These are phyloP conservation scores for Arthrobotrys sphaeroides DNA, from an alignment of 2,329 filamentous ascomycete genomes.

Conservation along the genomic window DNA sequence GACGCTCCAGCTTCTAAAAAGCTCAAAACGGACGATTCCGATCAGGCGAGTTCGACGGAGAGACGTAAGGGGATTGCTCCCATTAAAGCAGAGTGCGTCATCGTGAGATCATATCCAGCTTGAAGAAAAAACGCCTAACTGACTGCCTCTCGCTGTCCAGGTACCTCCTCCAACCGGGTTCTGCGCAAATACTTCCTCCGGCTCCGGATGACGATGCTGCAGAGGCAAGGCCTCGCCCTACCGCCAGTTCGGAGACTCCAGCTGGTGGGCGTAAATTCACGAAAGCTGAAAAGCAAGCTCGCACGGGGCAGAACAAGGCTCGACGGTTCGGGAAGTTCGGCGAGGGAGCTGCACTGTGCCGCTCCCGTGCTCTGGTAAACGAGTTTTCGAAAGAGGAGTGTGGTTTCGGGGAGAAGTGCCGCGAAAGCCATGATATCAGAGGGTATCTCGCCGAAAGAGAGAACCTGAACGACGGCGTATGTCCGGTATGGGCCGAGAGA, in stretches of 20 bases:
- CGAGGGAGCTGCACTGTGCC: slow-evolving; percentile 51
- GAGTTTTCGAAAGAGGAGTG: slow-evolving; percentile 66
- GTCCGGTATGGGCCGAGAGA: slow-evolving; percentile 79
- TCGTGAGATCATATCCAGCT: not conserved
- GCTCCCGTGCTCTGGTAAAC: slow-evolving; percentile 37
- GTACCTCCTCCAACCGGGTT: slow-evolving; percentile 43
- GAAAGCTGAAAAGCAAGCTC: slow-evolving; percentile 51
- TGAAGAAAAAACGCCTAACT: slow-evolving; percentile 12
- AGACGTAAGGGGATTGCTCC: slow-evolving; percentile 51
- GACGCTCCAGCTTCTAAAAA: slow-evolving; percentile 49
- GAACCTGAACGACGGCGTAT: slow-evolving; percentile 78
- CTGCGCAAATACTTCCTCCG: slow-evolving; percentile 27
- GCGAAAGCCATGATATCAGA: slow-evolving; percentile 82
- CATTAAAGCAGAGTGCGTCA: slow-evolving; percentile 56
- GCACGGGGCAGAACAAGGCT: slow-evolving; percentile 57
- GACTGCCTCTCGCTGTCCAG: slow-evolving; percentile 5
- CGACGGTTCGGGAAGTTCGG: slow-evolving; percentile 57
- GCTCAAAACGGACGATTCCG: slow-evolving; percentile 37
- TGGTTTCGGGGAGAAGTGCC: slow-evolving; percentile 81
- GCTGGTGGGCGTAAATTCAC: slow-evolving; percentile 38
- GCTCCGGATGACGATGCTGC: slow-evolving; percentile 56
- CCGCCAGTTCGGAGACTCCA: slow-evolving; percentile 26
- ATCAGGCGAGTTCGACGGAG: slow-evolving; percentile 10
- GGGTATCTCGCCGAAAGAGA: slow-evolving; percentile 84
- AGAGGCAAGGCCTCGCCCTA: slow-evolving; percentile 37